These are phyloP conservation scores for Thielaviopsis punctulata DNA, from an alignment of 2,329 filamentous ascomycete species.

Conservation along the genomic window DNA sequence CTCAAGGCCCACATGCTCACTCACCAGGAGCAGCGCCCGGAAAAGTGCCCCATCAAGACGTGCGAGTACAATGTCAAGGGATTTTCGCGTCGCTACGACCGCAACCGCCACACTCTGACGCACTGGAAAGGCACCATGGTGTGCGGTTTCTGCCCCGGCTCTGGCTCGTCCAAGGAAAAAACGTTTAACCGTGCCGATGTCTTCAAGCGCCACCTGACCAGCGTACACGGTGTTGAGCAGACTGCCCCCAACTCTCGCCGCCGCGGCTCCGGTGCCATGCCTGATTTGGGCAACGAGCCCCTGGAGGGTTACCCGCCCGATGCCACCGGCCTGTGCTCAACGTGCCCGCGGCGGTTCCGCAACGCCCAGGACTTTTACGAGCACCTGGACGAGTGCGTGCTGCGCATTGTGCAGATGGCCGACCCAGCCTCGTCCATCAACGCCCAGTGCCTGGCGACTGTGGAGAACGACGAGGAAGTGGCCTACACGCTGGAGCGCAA, in stretches of 20 bases:
- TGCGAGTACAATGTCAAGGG: slow-evolving; percentile 89
- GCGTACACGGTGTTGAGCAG: slow-evolving; percentile 83
- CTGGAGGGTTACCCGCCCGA: slow-evolving; percentile 55
- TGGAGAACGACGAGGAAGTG: slow-evolving; percentile 46
- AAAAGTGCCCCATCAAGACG: slow-evolving; percentile 83
- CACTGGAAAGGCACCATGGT: slow-evolving; percentile 98
- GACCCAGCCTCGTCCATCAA: slow-evolving; percentile 54
- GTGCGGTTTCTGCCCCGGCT: slow-evolving; percentile 83
- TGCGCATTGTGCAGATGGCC: slow-evolving; percentile 55
- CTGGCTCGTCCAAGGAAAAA: slow-evolving; percentile 78
- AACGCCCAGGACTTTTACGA: slow-evolving; percentile 98
- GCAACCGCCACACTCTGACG: slow-evolving; percentile 83
- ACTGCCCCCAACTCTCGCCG: slow-evolving; percentile 82
- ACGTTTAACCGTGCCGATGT: slow-evolving; percentile 91
- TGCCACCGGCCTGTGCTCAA: slow-evolving; percentile 86
- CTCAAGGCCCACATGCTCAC: slow-evolving; percentile 89
- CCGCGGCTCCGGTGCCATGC: slow-evolving; percentile 28
- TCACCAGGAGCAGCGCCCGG: slow-evolving; percentile 75
- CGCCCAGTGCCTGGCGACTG: slow-evolving; percentile 45
- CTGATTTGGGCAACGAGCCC: slow-evolving; percentile 33
- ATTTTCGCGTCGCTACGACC: slow-evolving; percentile 90
- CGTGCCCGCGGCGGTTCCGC: slow-evolving; percentile 76
- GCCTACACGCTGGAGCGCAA: slow-evolving; percentile 48
- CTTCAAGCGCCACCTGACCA: slow-evolving; percentile 85
- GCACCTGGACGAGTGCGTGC: slow-evolving; percentile 67